Evolutionary conservation across 345 rosid species (phyloP).

Genomic region (Atalantia buxifolia): DNA sequence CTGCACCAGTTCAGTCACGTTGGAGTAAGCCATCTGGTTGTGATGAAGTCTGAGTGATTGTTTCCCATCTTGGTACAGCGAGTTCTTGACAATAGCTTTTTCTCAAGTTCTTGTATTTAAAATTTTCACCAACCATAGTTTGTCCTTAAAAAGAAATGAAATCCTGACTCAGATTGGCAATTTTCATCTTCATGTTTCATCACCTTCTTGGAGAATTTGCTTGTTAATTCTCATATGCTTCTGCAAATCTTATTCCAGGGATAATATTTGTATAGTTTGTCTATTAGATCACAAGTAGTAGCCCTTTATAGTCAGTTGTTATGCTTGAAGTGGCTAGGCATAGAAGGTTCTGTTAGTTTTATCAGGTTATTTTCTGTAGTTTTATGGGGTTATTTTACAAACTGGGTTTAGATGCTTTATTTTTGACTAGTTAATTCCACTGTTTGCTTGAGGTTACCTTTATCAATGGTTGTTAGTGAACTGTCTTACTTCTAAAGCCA

Average conservation of each 20-base stretch:
- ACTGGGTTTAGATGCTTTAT: not conserved
- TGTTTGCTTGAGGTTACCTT: not conserved
- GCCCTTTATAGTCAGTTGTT: not conserved
- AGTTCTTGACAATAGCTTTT: not conserved
- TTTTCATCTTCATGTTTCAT: not conserved
- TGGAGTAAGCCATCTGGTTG: not conserved
- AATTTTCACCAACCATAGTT: not conserved
- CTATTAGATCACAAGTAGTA: not conserved
- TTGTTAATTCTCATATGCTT: too few relatives aligned
- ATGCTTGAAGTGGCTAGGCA: not conserved
- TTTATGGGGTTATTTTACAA: not conserved
- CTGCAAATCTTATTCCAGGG: too few relatives aligned
- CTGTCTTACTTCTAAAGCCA: not conserved
- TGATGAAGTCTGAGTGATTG: not conserved
- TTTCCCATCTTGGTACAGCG: not conserved
- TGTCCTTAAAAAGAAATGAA: not conserved
- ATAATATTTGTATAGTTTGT: not conserved
- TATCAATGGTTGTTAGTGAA: not conserved
- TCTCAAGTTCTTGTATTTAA: not conserved
- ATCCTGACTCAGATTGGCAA: not conserved
- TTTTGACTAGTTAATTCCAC: not conserved
- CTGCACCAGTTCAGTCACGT: not conserved
- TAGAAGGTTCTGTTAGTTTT: not conserved
- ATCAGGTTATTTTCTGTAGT: too few relatives aligned
- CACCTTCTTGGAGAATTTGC: not conserved